Conservation (phyloP, 2,329 filamentous ascomycete species). For the Fusarium fracticaudum region DNA sequence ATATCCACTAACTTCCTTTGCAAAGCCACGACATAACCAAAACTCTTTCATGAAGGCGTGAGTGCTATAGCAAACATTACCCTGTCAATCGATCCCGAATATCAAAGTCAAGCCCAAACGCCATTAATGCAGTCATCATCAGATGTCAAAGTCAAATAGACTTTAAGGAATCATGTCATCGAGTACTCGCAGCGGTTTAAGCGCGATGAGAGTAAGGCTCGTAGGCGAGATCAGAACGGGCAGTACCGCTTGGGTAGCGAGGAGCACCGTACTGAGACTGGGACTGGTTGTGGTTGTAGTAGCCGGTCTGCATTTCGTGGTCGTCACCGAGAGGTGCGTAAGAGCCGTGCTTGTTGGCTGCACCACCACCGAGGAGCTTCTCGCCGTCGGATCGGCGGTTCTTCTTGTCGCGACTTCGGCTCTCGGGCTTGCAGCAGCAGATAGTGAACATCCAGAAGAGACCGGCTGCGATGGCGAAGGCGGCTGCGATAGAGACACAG, state of each 20-base stretch:
- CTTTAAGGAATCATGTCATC: conserved; percentile 27
- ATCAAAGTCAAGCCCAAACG: conserved; percentile 39
- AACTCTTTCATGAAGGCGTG: conserved; percentile 19
- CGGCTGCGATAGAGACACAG: conserved; percentile 81
- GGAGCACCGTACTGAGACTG: conserved; percentile 49
- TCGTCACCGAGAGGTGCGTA: conserved; percentile 51
- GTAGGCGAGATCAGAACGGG: conserved; percentile 65
- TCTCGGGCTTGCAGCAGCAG: conserved; percentile 75
- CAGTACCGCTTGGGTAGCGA: conserved; percentile 53
- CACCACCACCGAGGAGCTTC: conserved; percentile 59
- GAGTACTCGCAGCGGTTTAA: conserved; percentile 47
- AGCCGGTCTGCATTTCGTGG: conserved; percentile 49
- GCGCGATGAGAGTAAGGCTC: conserved; percentile 70
- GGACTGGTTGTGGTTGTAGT: conserved; percentile 50
- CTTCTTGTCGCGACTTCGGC: conserved; percentile 48
- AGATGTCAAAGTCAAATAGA: conserved; percentile 30
- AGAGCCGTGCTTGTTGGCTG: conserved; percentile 45
- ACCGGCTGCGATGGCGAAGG: conserved; percentile 77
- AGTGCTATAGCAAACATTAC: conserved; percentile 9
- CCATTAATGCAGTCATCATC: conserved; percentile 43
- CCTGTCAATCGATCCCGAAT: conserved; percentile 11
- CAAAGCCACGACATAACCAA: conserved; percentile 10
- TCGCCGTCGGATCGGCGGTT: conserved; percentile 54
- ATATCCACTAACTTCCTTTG: conserved; percentile 9
- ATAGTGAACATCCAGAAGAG: conserved; percentile 93